Evolutionary conservation across 129 eudicot genomes (phyloP), one percentile per base, ranked within the genome.

Genomic region (Flaveria linearis): DNA sequence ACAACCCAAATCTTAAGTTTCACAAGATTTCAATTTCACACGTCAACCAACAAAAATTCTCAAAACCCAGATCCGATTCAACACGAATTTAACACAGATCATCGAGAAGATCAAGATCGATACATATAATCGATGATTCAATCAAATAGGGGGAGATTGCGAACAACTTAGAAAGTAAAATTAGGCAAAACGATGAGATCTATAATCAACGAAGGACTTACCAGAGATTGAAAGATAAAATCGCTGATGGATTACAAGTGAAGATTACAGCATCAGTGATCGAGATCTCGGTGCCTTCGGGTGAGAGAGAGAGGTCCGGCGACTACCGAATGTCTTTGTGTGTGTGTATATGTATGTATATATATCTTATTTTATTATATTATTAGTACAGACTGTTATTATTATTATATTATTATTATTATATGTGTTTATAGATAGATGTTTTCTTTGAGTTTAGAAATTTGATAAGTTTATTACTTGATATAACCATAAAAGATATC

Each of bases 31-130:
- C 9, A 65, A 71, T 42, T 64, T 46, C 39, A 49, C 51, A 75
- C 26, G 11, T 72, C 68, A 78, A 76, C 7, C 45, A 69, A 13
- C 63, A 57, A 74, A 53, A 82, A 75, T 26, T 46, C 57, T 16
- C 36, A 63, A 78, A 79, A 72, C 23, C 84, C 79, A 80, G 82
- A 82, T 82, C 78, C 73, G 67, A 64, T 82, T 76, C 43, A 63
- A 63, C 69, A 28, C 41, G 41, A 36, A 36, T 36, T 36, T 36
- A 36, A 36, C 41, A 36, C 41, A 36, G 41, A 36, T 36, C 7
- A 36, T 36, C 41, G 41, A 5, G 18, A 69, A 41, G 49, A 83
- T 79, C 62, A 71, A 75, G 82, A 82, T 80, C 82, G 51, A 56
- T 51, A 25, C 57, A 50, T 57, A 86, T 82, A 22, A 72, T 9